A percentile compares a stretch with the other conserved stretches of the same genome.
Evolutionary conservation across 805 yeast genomes (phyloP).

Genomic region (Starmerella sp.): DNA sequence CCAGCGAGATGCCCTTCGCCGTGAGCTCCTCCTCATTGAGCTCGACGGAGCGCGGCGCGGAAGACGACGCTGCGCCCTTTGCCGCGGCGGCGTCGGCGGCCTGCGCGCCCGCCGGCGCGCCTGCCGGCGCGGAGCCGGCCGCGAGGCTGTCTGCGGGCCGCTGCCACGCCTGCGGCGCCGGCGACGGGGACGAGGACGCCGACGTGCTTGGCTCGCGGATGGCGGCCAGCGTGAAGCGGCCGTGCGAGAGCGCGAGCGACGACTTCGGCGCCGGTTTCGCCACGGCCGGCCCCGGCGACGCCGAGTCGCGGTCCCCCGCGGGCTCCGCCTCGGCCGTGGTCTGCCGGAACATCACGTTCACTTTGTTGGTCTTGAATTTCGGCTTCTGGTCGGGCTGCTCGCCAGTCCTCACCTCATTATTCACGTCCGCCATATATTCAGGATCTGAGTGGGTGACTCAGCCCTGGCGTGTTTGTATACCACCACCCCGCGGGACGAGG

Average conservation of each 20-base stretch:
- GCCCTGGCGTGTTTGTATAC: neutral
- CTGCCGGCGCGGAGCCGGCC: neutral
- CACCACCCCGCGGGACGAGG: neutral
- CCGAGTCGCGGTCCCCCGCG: slow-evolving; percentile 1
- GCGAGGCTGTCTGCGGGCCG: neutral
- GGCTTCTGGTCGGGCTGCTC: slow-evolving; percentile 20
- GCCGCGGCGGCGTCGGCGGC: neutral
- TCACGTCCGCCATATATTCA: slow-evolving; percentile 5
- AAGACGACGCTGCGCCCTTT: neutral
- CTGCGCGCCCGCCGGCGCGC: neutral
- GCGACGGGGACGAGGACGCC: neutral
- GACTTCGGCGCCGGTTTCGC: slow-evolving; percentile 1
- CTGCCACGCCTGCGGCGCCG: slow-evolving; percentile 10
- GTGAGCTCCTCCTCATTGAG: slow-evolving; percentile 29
- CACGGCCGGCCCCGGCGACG: slow-evolving; percentile 2
- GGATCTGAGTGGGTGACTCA: slow-evolving; percentile 4
- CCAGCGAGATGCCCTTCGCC: slow-evolving; percentile 29
- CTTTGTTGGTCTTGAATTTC: slow-evolving; percentile 31
- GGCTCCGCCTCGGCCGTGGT: slow-evolving; percentile 3
- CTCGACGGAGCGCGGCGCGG: neutral
- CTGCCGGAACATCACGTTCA: slow-evolving; percentile 27
- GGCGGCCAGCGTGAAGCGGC: slow-evolving; percentile 7
- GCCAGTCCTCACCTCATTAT: slow-evolving; percentile 3
- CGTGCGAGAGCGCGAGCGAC: neutral
- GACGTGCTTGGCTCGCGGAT: neutral